These are phyloP conservation scores for Acer yangbiense DNA, from an alignment of 345 rosid species.

Conservation along the genomic window DNA sequence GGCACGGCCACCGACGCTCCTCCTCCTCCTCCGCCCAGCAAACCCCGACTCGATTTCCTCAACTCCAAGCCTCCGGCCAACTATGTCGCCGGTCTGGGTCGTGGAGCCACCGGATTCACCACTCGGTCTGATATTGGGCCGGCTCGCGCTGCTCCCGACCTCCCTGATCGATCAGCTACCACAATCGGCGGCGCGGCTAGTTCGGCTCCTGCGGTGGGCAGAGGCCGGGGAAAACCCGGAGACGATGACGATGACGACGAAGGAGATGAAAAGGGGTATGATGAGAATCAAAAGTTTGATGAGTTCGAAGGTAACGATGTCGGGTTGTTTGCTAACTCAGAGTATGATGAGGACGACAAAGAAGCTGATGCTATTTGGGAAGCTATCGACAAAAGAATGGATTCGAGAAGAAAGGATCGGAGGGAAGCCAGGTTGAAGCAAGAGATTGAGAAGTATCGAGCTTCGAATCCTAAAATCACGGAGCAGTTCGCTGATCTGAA, in stretches of 20 bases:
- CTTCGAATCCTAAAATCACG: conserved; percentile 88
- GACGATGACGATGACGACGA: conserved; percentile 90
- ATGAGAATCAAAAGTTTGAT: conserved; percentile 94
- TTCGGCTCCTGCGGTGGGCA: conserved; percentile 45
- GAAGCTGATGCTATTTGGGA: conserved; percentile 99
- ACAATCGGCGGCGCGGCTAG: conserved; percentile 57
- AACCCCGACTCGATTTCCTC: conserved; percentile 86
- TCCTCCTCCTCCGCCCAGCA: conserved; percentile 45
- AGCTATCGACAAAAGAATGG: conserved; percentile 84
- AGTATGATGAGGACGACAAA: conserved; percentile 91
- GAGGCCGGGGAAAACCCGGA: conserved; percentile 68
- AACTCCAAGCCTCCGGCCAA: conserved; percentile 82
- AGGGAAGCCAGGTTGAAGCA: conserved; percentile 83
- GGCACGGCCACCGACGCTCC: conserved; percentile 45
- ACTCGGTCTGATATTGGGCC: conserved; percentile 97
- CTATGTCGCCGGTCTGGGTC: conserved; percentile 92
- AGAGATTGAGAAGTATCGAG: conserved; percentile 89
- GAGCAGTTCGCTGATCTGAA: conserved; percentile 95
- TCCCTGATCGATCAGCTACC: conserved; percentile 75
- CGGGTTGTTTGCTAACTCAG: conserved; percentile 84
- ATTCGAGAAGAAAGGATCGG: conserved; percentile 83
- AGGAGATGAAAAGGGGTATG: conserved; percentile 84
- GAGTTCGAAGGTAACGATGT: conserved; percentile 97
- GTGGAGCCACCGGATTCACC: conserved; percentile 96
- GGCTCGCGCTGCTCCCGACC: conserved; percentile 91